Percentiles rank a stretch among this genome's conserved stretches.
These are phyloP conservation scores for Solanum pinnatisectum DNA, from an alignment of 257 asterid species.

Conservation along the genomic window DNA sequence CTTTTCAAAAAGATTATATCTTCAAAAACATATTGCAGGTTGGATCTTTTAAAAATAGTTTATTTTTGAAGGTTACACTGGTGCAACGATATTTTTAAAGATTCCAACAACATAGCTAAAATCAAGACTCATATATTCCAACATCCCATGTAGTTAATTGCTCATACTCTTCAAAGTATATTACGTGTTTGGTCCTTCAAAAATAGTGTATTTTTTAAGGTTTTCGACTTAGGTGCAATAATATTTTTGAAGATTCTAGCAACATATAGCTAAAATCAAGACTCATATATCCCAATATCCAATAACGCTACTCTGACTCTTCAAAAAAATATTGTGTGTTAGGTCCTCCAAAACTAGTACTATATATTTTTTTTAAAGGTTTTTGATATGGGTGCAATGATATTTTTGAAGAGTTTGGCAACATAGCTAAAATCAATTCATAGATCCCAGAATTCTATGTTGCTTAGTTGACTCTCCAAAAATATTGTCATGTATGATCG, in stretches of 20 bases:
- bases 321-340: neutral
- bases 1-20: neutral
- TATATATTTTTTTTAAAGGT: no score
- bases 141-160: no score
- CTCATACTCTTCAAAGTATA: no score
- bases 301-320: neutral
- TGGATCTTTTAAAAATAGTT: fast-evolving
- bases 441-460: neutral
- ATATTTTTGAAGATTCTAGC: neutral
- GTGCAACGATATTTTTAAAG: neutral
- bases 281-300: no score
- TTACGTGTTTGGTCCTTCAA: neutral
- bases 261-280: neutral
- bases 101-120: no score
- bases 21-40: neutral
- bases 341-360: neutral
- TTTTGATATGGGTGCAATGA: neutral
- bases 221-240: neutral
- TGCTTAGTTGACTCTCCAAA: neutral
- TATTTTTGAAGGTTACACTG: neutral
- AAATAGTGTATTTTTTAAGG: no score
- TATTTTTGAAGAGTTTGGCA: neutral
- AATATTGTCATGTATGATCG: neutral
- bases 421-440: neutral
- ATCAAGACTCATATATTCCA: no score